Base-by-base conservation (phyloP, 441 rosid genomes). In the Erodium trifolium region DNA sequence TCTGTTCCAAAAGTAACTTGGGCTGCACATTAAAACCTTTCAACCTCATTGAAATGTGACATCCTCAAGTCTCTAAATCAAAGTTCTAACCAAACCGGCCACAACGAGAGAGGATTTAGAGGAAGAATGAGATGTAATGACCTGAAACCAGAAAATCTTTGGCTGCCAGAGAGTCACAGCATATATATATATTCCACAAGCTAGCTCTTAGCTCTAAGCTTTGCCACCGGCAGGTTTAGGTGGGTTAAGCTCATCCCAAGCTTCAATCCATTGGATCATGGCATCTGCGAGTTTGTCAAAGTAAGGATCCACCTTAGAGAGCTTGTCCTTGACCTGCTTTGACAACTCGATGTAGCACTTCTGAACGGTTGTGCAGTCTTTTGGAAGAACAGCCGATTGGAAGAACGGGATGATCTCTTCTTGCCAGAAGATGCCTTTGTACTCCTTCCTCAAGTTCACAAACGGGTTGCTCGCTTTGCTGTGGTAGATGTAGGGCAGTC, bases 381-480 rank as follows among this genome's bases (percentile, higher is more conserved):
- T 85, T 0, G 98, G 84, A 34, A 93, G 91, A 59, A 75, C 64
- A 0, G 55, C 87, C 10, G 86, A 75, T 75, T 90, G 97, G 88
- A 93, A 93, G 84, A 90, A 93, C 5, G 98, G 97, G 78, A 90
- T 93, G 76, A 93, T 88, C 81, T 93, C 97, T 85, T 93, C 97
- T 80, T 93, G 98, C 98, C 97, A 93, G 86, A 84, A 90, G 18
- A 51, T 51, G 17, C 18, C 59, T 51, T 51, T 51, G 59, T 51
- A 51, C 59, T 51, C 59, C 59, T 51, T 51, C 59, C 59, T 51
- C 59, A 51, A 5, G 17, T 51, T 51, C 79, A 91, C 98, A 68
- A 89, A 91, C 4, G 98, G 96, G 80, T 93, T 93, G 76, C 97
- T 93, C 0, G 98, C 98, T 75, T 93, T 93, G 87, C 96, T 93